Evolutionary conservation across 257 asterid genomes (phyloP).

Genomic region (Paulownia fortunei): DNA sequence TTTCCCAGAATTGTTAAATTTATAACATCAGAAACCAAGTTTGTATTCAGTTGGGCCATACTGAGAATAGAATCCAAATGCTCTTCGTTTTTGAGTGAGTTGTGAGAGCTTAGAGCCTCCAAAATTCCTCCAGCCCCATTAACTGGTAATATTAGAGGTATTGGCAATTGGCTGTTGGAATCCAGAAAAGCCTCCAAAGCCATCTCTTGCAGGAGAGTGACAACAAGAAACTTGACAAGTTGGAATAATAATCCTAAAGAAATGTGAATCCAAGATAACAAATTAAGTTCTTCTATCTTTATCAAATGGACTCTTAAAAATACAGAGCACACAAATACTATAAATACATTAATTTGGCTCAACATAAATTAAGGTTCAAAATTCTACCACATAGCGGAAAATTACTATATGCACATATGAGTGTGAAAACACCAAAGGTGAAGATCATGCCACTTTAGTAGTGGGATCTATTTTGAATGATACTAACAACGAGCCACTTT

Average conservation of each 20-base stretch:
- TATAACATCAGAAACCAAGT: slow-evolving; percentile 24
- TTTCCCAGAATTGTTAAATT: slow-evolving; percentile 26
- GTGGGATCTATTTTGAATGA: too few relatives aligned
- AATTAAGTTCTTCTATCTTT: background rate
- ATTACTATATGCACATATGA: background rate
- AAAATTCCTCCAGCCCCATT: slow-evolving; percentile 34
- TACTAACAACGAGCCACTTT: too few relatives aligned
- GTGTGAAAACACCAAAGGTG: background rate
- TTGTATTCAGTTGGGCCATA: slow-evolving; percentile 36
- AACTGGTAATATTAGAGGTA: slow-evolving; percentile 21
- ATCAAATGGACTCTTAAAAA: background rate
- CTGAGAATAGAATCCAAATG: slow-evolving; percentile 20
- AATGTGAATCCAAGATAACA: slow-evolving; percentile 17
- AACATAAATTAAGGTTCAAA: background rate
- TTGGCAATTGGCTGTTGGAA: slow-evolving; percentile 25
- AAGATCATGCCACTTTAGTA: too few relatives aligned
- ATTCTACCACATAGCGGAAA: background rate
- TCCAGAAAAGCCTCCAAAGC: slow-evolving; percentile 39
- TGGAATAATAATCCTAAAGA: slow-evolving; percentile 7
- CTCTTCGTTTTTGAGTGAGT: slow-evolving; percentile 25
- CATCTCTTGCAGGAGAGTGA: slow-evolving; percentile 36
- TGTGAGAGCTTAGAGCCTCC: slow-evolving; percentile 38
- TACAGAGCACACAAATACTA: background rate
- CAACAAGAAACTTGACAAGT: background rate
- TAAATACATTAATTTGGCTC: background rate